Conservation (phyloP, 108 stramenopile genomes). For the Skeletonema marinoi region DNA sequence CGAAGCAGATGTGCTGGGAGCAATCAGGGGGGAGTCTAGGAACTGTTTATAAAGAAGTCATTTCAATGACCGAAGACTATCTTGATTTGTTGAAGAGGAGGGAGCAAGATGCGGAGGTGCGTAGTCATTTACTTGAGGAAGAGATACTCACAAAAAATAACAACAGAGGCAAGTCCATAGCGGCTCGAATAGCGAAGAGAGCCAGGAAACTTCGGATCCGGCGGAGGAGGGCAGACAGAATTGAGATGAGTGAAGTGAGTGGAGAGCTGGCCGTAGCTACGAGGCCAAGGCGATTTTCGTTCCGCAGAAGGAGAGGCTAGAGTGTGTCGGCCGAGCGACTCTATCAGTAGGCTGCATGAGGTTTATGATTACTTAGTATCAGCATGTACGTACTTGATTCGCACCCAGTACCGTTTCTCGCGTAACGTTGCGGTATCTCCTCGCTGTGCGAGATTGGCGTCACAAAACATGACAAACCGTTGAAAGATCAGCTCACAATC, state of each 20-base stretch:
- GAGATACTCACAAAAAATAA: background rate
- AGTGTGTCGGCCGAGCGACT: no score
- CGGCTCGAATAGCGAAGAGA: conserved; percentile 3
- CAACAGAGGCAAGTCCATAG: background rate
- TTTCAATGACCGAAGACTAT: conserved; percentile 33
- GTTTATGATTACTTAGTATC: no score
- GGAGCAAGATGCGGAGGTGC: conserved; percentile 4
- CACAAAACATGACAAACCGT: no score
- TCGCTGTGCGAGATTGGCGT: no score
- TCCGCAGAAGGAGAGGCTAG: background rate
- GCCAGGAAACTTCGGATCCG: background rate
- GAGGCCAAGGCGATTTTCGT: background rate
- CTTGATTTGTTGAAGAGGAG: conserved; percentile 4
- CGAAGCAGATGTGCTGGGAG: conserved; percentile 66
- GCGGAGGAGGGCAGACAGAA: background rate
- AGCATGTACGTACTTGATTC: no score
- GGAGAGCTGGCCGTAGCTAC: background rate
- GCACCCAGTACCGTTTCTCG: no score
- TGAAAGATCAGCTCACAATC: no score
- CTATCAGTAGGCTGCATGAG: no score
- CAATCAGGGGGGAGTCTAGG: conserved; percentile 45
- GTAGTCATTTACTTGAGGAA: background rate
- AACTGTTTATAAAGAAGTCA: conserved; percentile 43
- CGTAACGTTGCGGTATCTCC: no score
- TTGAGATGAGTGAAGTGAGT: background rate